A percentile compares a stretch with the other conserved stretches of the same genome.
Conservation (phyloP, 176 grass and related monocot species). For the Lolium rigidum region DNA sequence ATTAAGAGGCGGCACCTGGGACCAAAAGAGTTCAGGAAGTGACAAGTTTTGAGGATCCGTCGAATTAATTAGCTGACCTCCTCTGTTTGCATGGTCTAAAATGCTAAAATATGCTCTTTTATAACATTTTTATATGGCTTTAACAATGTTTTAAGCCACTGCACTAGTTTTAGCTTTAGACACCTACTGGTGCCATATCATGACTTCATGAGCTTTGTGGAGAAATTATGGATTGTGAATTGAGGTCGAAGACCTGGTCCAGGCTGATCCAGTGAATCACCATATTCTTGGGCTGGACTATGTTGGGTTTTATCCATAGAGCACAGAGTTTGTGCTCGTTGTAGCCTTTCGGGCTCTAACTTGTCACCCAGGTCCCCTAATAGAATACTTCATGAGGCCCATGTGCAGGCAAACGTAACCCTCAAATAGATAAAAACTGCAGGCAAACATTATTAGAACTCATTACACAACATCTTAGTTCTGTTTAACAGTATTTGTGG, state of each 20-base stretch:
- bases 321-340: neutral
- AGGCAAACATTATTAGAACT: too few species aligned
- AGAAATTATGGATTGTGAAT: neutral
- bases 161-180: neutral
- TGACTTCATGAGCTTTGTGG: too few species aligned
- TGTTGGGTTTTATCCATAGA: neutral
- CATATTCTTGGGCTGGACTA: neutral
- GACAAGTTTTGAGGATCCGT: slow-evolving; percentile 22
- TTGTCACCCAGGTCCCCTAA: neutral
- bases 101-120: neutral
- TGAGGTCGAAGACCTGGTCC: neutral
- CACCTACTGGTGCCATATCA: neutral
- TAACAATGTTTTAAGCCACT: neutral
- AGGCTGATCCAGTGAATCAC: neutral
- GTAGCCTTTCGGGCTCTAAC: neutral
- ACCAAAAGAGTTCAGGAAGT: slow-evolving; percentile 33
- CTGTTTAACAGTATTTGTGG: too few species aligned
- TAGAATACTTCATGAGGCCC: neutral
- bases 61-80: slow-evolving; percentile 5
- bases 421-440: too few species aligned
- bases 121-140: neutral
- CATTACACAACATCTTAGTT: too few species aligned
- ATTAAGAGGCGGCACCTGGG: neutral
- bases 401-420: neutral
- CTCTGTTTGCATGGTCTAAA: slow-evolving; percentile 7